Percentiles rank a stretch among this genome's conserved stretches.
Conservation (phyloP, 2,329 filamentous ascomycete genomes). For the Neonectria punicea region DNA sequence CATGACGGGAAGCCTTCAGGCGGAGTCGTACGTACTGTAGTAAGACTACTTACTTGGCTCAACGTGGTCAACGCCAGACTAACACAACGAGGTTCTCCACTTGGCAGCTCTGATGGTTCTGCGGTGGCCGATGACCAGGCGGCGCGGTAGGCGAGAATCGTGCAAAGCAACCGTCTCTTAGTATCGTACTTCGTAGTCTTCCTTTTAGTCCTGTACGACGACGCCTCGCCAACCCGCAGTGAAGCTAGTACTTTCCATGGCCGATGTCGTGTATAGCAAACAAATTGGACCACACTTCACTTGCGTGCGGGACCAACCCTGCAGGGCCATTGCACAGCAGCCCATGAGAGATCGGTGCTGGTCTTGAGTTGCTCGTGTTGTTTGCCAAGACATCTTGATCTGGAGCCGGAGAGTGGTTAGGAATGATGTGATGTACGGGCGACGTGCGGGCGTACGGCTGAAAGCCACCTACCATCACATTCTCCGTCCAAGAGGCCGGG, state of each 20-base stretch:
- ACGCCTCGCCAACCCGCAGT: slow-evolving; percentile 1
- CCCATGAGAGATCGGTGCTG: slow-evolving; percentile 9
- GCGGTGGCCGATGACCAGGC: neutral
- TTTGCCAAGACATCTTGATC: slow-evolving; percentile 10
- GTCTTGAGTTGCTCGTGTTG: neutral
- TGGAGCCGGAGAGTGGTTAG: neutral
- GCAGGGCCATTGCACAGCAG: neutral
- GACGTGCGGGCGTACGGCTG: slow-evolving; percentile 7
- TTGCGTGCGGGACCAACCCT: neutral
- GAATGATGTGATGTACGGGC: neutral
- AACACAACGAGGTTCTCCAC: neutral
- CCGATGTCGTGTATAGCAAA: slow-evolving; percentile 13
- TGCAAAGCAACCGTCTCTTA: neutral
- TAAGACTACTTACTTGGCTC: neutral
- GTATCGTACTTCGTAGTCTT: neutral
- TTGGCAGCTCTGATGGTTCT: neutral
- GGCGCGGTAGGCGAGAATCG: slow-evolving; percentile 7
- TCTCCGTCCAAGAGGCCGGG: neutral
- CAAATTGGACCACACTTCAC: neutral
- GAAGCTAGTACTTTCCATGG: neutral
- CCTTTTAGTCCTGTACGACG: neutral
- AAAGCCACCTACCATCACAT: neutral
- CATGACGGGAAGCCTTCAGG: neutral
- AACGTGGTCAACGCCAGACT: neutral
- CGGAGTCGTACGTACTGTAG: neutral